Evolutionary conservation across 2,329 filamentous ascomycete species (phyloP).

Genomic region (Paramyrothecium sp.): DNA sequence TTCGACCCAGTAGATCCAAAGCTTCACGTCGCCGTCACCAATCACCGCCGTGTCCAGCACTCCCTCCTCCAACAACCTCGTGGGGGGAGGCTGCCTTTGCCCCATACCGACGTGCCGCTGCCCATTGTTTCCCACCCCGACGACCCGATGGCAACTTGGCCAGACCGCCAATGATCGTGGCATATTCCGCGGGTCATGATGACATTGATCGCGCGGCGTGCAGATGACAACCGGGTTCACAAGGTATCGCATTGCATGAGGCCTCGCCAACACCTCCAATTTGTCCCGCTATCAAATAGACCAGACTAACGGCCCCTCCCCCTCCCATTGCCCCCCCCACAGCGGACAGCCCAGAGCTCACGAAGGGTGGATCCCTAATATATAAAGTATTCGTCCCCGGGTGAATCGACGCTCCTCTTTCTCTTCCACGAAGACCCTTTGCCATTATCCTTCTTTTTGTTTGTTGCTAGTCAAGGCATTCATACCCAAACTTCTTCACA

Average conservation of each 20-base stretch:
- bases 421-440: background rate
- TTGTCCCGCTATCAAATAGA: background rate
- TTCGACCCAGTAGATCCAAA: background rate
- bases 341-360: background rate
- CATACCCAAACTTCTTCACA: background rate
- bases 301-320: background rate
- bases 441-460: background rate
- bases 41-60: background rate
- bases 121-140: background rate
- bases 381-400: background rate
- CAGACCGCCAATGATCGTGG: background rate
- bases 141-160: background rate
- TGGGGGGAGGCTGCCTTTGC: background rate
- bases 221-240: background rate
- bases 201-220: background rate
- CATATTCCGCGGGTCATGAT: background rate
- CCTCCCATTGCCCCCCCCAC: background rate
- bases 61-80: background rate
- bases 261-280: background rate
- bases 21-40: background rate
- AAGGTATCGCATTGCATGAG: background rate
- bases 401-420: background rate
- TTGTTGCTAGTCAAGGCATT: background rate
- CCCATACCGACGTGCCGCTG: background rate
- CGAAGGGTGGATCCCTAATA: background rate